Evolutionary conservation across 371 early-diverging fungal genomes (phyloP), one percentile per base, ranked within the genome.

Genomic region (Mucor sp.): DNA sequence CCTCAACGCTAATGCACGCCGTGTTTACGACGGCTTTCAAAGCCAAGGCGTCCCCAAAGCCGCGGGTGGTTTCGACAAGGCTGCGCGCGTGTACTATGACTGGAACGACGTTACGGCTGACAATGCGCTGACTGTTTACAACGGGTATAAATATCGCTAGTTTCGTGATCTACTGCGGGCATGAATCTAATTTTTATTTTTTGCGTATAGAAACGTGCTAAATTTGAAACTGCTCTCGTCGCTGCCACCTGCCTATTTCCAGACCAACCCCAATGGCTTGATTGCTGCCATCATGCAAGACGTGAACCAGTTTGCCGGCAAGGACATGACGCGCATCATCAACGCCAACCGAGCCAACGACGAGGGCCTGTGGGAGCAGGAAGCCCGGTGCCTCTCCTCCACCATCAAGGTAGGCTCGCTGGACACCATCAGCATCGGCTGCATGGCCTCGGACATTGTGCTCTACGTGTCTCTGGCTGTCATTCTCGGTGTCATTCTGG

Each of bases 361-460:
- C 6, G 25, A 48, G 11, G 68, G 66, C 47, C 23, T 47, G 19
- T 73, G 70, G 67, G 48, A 65, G 32, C 37, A 62, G 63, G 71
- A 72, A 33, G 89, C 86, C 17, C 74, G 84, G 19, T 93, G 92
- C 69, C 68, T 91, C 58, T 73, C 76, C 7, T 82, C 88, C 4
- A 81, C 84, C 17, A 87, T 91, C 77, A 82, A 80, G 32, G 91
- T 91, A 1, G 94, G 93, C 0, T 79, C 80, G 11, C 59, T 94
- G 33, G 89, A 91, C 68, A 86, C 88, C 1, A 78, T 87, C 21
- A 85, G 89, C 53, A 80, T 84, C 53, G 92, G 94, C 0, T 93
- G 93, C 69, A 81, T 93, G 63, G 85, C 87, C 0, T 86, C 92
- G 4, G 78, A 89, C 47, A 81, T 89, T 44, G 82, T 86, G 21